These are phyloP conservation scores for Stromatinia cepivora DNA, from an alignment of 2,329 filamentous ascomycete species.

Conservation along the genomic window DNA sequence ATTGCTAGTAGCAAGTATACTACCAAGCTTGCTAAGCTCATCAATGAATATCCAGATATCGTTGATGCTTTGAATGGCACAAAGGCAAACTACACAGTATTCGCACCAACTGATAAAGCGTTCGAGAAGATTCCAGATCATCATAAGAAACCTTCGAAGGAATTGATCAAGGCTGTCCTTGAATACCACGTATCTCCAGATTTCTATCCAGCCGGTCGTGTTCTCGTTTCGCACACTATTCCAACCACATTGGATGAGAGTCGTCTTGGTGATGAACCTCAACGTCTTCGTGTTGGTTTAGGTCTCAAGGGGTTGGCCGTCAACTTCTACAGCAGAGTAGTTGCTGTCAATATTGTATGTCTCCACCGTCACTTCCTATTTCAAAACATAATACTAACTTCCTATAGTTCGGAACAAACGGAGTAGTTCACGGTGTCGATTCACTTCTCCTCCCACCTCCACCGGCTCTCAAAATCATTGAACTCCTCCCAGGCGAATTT, in stretches of 20 bases:
- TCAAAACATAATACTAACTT: constrained; percentile 2
- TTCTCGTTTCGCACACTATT: constrained; percentile 73
- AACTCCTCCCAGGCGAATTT: constrained; percentile 67
- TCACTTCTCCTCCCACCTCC: constrained; percentile 76
- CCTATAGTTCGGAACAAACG: constrained; percentile 68
- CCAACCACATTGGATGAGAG: constrained; percentile 64
- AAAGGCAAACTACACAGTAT: constrained; percentile 72
- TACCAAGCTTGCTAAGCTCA: constrained; percentile 71
- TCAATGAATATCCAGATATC: constrained; percentile 71
- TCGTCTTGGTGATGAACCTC: constrained; percentile 62
- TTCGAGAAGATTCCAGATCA: constrained; percentile 62
- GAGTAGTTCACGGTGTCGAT: constrained; percentile 77
- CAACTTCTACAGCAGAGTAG: constrained; percentile 74
- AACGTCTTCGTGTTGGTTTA: constrained; percentile 71
- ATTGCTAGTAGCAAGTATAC: constrained; percentile 76
- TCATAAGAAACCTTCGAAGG: constrained; percentile 63
- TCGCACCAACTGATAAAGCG: constrained; percentile 75
- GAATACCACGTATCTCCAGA: constrained; percentile 74
- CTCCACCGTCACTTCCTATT: neutral
- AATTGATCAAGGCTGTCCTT: constrained; percentile 67
- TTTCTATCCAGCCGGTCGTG: constrained; percentile 62
- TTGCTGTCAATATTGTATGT: constrained; percentile 69
- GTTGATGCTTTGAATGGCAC: constrained; percentile 75
- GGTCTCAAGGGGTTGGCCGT: constrained; percentile 63
- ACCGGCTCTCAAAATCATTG: constrained; percentile 61